Percentiles rank a stretch among this genome's conserved stretches.
These are phyloP conservation scores for Aureobasidium sp. DNA, from an alignment of 2,329 filamentous ascomycete genomes.

Conservation along the genomic window DNA sequence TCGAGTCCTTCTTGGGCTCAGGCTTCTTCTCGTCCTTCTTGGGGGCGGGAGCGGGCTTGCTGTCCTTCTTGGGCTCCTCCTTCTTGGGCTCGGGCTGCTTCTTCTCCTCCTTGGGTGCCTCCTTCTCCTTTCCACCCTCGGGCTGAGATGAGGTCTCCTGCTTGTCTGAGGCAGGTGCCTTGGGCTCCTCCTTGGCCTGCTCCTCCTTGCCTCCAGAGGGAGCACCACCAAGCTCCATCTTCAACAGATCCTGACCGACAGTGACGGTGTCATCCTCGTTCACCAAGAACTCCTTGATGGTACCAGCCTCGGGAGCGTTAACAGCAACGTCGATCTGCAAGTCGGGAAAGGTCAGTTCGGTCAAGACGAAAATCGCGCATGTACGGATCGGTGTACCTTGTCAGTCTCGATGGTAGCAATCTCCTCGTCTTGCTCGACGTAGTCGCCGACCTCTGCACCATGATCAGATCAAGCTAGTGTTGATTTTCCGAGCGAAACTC, in stretches of 20 bases:
- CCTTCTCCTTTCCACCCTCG: constrained; percentile 42
- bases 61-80: constrained; percentile 30
- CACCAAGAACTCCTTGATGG: constrained; percentile 84
- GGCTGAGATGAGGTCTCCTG: constrained; percentile 52
- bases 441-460: constrained; percentile 71
- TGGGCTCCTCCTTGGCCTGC: constrained; percentile 48
- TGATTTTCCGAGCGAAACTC: constrained; percentile 22
- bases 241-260: constrained; percentile 86
- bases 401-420: constrained; percentile 98
- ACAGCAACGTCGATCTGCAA: constrained; percentile 87
- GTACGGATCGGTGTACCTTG: constrained; percentile 56
- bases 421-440: constrained; percentile 91
- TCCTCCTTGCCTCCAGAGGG: constrained; percentile 49
- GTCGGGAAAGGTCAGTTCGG: constrained; percentile 12
- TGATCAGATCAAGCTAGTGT: neutral
- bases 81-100: constrained; percentile 32
- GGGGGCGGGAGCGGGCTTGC: constrained; percentile 28
- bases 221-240: constrained; percentile 70
- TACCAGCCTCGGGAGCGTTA: constrained; percentile 84
- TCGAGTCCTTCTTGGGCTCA: constrained; percentile 37
- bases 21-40: constrained; percentile 37
- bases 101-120: constrained; percentile 31
- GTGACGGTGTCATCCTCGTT: constrained; percentile 92
- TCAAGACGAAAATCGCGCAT: constrained; percentile 11
- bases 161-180: constrained; percentile 52